These are phyloP conservation scores for Baorangia bicolor DNA, from an alignment of 768 basidiomycete species.

Conservation along the genomic window DNA sequence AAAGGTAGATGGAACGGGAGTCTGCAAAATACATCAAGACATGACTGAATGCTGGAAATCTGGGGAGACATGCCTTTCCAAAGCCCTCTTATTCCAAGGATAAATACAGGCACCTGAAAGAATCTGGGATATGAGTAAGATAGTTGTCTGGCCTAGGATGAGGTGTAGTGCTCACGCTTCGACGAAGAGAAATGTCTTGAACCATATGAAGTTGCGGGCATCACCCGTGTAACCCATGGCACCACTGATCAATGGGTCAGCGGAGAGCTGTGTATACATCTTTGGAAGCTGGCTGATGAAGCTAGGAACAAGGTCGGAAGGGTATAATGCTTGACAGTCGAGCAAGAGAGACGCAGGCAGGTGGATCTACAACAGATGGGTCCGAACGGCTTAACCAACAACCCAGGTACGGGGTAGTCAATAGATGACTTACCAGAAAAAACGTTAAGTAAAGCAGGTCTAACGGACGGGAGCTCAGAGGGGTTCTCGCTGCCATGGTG, in stretches of 20 bases:
- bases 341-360: slow-evolving; percentile 66
- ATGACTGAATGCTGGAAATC: not conserved
- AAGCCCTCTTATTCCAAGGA: slow-evolving; percentile 62
- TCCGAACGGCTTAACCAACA: not conserved
- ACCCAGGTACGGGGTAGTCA: not conserved
- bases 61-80: slow-evolving; percentile 44
- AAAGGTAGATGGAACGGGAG: slow-evolving; percentile 51
- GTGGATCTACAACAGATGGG: slow-evolving; percentile 46
- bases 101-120: slow-evolving; percentile 77
- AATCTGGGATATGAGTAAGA: slow-evolving; percentile 29
- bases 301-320: slow-evolving; percentile 47
- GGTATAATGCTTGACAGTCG: slow-evolving; percentile 70
- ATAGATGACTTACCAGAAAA: slow-evolving; percentile 51
- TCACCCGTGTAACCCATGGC: slow-evolving; percentile 43
- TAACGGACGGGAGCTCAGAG: slow-evolving; percentile 56
- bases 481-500: slow-evolving; percentile 21
- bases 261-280: slow-evolving; percentile 55
- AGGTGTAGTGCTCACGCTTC: slow-evolving; percentile 48
- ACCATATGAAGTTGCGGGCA: slow-evolving; percentile 49
- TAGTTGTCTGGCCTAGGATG: not conserved
- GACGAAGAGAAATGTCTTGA: slow-evolving; percentile 59
- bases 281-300: slow-evolving; percentile 43
- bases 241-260: slow-evolving; percentile 66
- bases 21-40: slow-evolving; percentile 34
- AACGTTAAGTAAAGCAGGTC: slow-evolving; percentile 71